Conservation (phyloP, 108 stramenopile genomes). For the Cyclotella distinguenda region DNA sequence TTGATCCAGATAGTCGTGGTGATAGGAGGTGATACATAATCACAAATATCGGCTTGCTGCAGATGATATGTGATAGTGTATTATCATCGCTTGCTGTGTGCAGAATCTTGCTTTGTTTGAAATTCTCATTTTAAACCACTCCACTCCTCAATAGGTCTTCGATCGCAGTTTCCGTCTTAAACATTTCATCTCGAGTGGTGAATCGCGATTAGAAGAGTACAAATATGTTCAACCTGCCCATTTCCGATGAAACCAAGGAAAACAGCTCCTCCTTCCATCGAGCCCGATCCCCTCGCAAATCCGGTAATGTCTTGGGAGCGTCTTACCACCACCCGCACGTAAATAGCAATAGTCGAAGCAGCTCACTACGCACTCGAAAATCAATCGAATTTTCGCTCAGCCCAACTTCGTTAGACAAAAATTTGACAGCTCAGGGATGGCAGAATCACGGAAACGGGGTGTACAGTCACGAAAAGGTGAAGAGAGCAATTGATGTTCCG, state of each 20-base stretch:
- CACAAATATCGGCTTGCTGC: too few relatives aligned
- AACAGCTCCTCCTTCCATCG: conserved; percentile 3
- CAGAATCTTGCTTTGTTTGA: too few relatives aligned
- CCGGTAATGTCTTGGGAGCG: conserved; percentile 10
- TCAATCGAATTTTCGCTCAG: background rate
- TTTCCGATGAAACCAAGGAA: conserved; percentile 23
- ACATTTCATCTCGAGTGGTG: too few relatives aligned
- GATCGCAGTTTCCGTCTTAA: too few relatives aligned
- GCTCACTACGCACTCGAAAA: background rate
- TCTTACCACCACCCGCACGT: conserved; percentile 5
- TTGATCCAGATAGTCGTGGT: too few relatives aligned
- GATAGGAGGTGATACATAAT: too few relatives aligned
- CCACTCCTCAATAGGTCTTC: too few relatives aligned
- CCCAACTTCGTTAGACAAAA: conserved; percentile 3
- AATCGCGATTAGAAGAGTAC: too few relatives aligned
- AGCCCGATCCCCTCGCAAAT: background rate
- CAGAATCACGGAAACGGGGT: conserved; percentile 14
- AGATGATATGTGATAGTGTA: too few relatives aligned
- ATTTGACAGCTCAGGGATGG: conserved; percentile 11
- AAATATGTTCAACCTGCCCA: conserved; percentile 10
- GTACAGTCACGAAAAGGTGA: conserved; percentile 5
- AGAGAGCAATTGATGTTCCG: background rate
- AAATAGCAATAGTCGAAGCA: background rate
- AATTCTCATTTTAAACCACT: too few relatives aligned
- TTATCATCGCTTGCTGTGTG: too few relatives aligned